Conservation (phyloP, 192 early-diverging fungal genomes). For the Dispira parvispora region DNA sequence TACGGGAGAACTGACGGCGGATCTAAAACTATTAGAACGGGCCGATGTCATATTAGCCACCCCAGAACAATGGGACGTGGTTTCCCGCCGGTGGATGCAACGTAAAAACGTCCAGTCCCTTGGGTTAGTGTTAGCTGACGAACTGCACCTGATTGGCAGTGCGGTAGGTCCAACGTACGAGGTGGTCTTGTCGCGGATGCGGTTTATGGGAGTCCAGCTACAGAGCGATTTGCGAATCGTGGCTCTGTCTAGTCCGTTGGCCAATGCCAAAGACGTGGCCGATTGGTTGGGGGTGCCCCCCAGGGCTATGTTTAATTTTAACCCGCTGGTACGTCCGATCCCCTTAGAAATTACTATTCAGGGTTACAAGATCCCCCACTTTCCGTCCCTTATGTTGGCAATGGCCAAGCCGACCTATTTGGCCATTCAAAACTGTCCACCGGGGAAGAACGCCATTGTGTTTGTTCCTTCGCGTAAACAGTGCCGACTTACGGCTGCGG, state of each 20-base stretch:
- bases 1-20: constrained; percentile 79
- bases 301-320: constrained; percentile 82
- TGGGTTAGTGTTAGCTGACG: constrained; percentile 80
- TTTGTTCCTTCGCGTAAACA: constrained; percentile 88
- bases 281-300: constrained; percentile 86
- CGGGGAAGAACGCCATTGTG: constrained; percentile 59
- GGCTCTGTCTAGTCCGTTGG: constrained; percentile 71
- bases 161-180: constrained; percentile 81
- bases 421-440: constrained; percentile 40
- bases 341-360: constrained; percentile 94
- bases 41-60: constrained; percentile 89
- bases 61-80: constrained; percentile 83
- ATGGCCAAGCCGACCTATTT: constrained; percentile 76
- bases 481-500: constrained; percentile 69
- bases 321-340: constrained; percentile 79
- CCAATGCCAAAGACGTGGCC: constrained; percentile 95
- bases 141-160: constrained; percentile 86
- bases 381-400: constrained; percentile 88
- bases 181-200: constrained; percentile 84
- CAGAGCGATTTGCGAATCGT: constrained; percentile 81
- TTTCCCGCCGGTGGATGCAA: constrained; percentile 92
- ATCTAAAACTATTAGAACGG: constrained; percentile 72
- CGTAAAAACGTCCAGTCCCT: constrained; percentile 83
- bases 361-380: constrained; percentile 79
- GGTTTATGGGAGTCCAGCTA: constrained; percentile 69